Percentiles rank a stretch among this genome's conserved stretches.
phyloP scores from a whole-genome alignment of 371 early-diverging fungal genomes.

The Mortierella polycephala region DNA sequence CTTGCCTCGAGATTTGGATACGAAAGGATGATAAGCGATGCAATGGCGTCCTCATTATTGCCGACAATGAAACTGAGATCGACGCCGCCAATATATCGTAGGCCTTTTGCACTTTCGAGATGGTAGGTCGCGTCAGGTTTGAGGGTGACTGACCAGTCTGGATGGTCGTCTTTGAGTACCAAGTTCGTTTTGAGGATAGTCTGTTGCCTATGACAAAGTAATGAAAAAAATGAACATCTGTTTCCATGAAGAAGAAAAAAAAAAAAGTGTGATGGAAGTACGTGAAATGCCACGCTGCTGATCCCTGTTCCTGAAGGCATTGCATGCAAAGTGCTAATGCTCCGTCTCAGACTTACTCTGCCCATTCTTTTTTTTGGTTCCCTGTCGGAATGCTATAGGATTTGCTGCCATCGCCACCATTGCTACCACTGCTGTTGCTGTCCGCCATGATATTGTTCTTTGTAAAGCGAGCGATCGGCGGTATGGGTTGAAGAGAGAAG shows the following conservation, averaged over 20 bases:
- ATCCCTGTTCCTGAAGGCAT: background rate
- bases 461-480: too few species aligned
- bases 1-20: slow-evolving; percentile 68
- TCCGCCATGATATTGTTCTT: background rate
- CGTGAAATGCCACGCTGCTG: background rate
- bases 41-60: slow-evolving; percentile 74
- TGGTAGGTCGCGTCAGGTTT: slow-evolving; percentile 19
- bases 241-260: background rate
- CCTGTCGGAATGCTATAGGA: slow-evolving; percentile 32
- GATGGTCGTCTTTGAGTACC: slow-evolving; percentile 31
- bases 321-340: background rate
- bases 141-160: slow-evolving; percentile 35
- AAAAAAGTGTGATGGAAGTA: background rate
- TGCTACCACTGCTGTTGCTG: background rate
- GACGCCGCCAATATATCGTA: slow-evolving; percentile 81
- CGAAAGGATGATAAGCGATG: slow-evolving; percentile 74
- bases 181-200: slow-evolving; percentile 27
- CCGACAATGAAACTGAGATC: slow-evolving; percentile 84
- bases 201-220: slow-evolving; percentile 29
- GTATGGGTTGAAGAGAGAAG: background rate
- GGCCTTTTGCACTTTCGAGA: slow-evolving; percentile 45
- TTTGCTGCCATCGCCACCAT: background rate
- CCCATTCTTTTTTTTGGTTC: slow-evolving; percentile 46
- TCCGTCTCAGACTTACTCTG: slow-evolving; percentile 24
- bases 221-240: background rate